Evolutionary conservation across 805 yeast species (phyloP).

Genomic region (Ogataea pilisensis): DNA sequence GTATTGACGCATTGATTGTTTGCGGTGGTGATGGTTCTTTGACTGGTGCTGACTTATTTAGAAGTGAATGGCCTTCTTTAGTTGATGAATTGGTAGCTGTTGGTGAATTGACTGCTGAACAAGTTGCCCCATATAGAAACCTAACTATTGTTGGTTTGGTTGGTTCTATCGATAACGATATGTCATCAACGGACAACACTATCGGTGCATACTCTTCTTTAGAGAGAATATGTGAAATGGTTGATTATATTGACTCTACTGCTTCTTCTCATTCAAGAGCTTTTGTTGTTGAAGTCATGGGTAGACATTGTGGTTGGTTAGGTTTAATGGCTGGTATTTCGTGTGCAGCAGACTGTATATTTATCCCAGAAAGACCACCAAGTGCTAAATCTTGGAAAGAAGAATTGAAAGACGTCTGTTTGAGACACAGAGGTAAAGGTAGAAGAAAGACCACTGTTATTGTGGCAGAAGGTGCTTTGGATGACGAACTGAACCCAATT

Average conservation of each 20-base stretch:
- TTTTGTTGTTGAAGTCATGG: constrained; percentile 98
- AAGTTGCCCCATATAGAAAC: constrained; percentile 58
- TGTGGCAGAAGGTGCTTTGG: constrained; percentile 98
- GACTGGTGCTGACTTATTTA: constrained; percentile 94
- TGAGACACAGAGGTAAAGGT: constrained; percentile 79
- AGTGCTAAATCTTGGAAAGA: constrained; percentile 69
- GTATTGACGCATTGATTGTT: constrained; percentile 92
- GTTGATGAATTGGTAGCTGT: constrained; percentile 62
- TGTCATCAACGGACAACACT: constrained; percentile 95
- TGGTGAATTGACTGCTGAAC: constrained; percentile 53
- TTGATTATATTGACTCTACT: constrained; percentile 96
- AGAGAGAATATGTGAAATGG: constrained; percentile 88
- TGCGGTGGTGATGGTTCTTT: constrained; percentile 99
- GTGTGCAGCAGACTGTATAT: constrained; percentile 90
- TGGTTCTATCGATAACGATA: constrained; percentile 97
- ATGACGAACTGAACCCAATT: constrained; percentile 73
- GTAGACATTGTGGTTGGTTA: constrained; percentile 99
- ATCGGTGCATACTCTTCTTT: constrained; percentile 95
- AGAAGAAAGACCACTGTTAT: constrained; percentile 93
- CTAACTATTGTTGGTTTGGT: constrained; percentile 91
- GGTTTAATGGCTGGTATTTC: constrained; percentile 97
- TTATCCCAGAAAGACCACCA: constrained; percentile 89
- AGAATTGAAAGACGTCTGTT: constrained; percentile 69
- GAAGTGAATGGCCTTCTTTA: constrained; percentile 91
- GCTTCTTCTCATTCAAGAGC: constrained; percentile 97